These are phyloP conservation scores for Backusella luteola DNA, from an alignment of 192 early-diverging fungal species.

Conservation along the genomic window DNA sequence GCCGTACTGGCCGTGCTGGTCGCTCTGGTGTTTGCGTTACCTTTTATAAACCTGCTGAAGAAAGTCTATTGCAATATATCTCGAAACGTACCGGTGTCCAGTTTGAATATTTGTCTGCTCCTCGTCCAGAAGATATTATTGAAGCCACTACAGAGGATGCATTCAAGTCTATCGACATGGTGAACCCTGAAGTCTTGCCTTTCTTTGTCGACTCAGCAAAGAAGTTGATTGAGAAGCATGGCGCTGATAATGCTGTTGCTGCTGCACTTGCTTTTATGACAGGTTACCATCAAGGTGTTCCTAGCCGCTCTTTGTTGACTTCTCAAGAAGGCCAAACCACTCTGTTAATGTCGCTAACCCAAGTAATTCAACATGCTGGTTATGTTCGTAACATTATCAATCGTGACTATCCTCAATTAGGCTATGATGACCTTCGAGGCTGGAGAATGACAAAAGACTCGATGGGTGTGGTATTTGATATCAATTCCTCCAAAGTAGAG, in stretches of 20 bases:
- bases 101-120: conserved; percentile 78
- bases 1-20: conserved; percentile 92
- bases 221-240: conserved; percentile 63
- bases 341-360: conserved; percentile 64
- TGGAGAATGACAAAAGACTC: conserved; percentile 87
- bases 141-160: conserved; percentile 74
- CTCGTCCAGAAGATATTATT: conserved; percentile 90
- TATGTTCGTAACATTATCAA: conserved; percentile 80
- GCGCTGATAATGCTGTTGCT: conserved; percentile 74
- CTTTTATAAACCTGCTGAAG: conserved; percentile 88
- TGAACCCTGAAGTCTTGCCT: conserved; percentile 70
- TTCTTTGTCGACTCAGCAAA: conserved; percentile 78
- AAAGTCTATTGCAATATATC: conserved; percentile 79
- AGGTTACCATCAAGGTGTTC: conserved; percentile 81
- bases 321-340: conserved; percentile 83
- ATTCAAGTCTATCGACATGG: conserved; percentile 65
- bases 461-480: conserved; percentile 82
- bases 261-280: conserved; percentile 87
- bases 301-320: conserved; percentile 77
- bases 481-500: conserved; percentile 68
- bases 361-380: conserved; percentile 77
- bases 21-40: conserved; percentile 87
- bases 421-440: conserved; percentile 69
- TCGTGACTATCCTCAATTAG: conserved; percentile 66
- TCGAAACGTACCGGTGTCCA: conserved; percentile 74